These are phyloP conservation scores for Claviceps monticola DNA, from an alignment of 2,329 filamentous ascomycete species.

Conservation along the genomic window DNA sequence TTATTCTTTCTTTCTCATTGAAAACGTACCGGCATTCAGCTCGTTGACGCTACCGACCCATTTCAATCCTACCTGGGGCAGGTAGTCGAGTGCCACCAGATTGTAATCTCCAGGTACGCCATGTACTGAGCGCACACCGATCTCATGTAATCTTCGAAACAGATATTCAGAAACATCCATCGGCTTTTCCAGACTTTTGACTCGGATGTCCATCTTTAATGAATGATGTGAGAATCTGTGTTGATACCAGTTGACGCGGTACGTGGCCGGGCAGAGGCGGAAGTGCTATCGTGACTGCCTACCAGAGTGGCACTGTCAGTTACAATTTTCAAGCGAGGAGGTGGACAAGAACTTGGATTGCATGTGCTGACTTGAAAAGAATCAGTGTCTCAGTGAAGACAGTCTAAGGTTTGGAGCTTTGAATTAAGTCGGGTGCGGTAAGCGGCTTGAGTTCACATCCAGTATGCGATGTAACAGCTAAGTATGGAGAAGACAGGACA, in stretches of 20 bases:
- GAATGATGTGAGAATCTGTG: not conserved
- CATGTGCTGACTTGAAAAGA: too few species aligned
- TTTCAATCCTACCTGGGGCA: slow-evolving; percentile 41
- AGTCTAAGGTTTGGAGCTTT: not conserved
- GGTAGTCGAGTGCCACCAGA: slow-evolving; percentile 52
- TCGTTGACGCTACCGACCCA: slow-evolving; percentile 62
- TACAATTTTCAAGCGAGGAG: too few species aligned
- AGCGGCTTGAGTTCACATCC: not conserved
- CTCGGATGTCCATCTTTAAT: slow-evolving; percentile 24
- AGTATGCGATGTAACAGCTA: not conserved
- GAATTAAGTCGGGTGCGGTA: not conserved
- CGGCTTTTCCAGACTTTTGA: slow-evolving; percentile 31
- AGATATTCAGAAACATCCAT: slow-evolving; percentile 54
- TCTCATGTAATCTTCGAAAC: slow-evolving; percentile 47
- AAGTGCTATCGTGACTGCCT: not conserved
- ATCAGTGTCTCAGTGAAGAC: not conserved
- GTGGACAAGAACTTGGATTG: not conserved
- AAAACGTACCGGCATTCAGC: slow-evolving; percentile 49
- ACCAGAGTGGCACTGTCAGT: not conserved
- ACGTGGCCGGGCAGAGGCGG: not conserved
- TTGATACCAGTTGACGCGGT: not conserved
- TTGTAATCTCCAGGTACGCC: slow-evolving; percentile 66
- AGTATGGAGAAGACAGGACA: not conserved
- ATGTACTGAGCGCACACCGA: slow-evolving; percentile 51
- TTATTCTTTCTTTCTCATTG: too few species aligned